phyloP scores from a whole-genome alignment of 2,329 filamentous ascomycete species.

The Tolypocladium cylindrosporum region DNA sequence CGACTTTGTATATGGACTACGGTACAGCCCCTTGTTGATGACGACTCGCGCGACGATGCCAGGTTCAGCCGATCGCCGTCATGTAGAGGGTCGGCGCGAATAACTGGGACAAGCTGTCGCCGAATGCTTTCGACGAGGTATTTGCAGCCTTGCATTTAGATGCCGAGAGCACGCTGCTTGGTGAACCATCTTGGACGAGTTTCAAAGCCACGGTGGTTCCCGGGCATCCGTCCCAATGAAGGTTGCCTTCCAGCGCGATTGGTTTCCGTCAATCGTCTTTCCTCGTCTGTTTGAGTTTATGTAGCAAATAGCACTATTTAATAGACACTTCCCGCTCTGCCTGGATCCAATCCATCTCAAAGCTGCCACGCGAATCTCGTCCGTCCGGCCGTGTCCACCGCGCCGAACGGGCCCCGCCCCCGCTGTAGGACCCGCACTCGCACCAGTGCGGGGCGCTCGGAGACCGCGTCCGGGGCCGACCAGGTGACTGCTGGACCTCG shows the following conservation, averaged over 20 bases:
- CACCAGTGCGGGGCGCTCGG: not conserved
- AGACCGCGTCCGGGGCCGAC: not conserved
- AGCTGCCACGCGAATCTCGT: not conserved
- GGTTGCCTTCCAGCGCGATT: too few species aligned
- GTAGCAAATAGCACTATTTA: too few species aligned
- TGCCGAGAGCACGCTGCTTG: not conserved
- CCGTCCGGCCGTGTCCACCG: not conserved
- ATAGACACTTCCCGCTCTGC: too few species aligned
- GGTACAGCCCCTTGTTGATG: not conserved
- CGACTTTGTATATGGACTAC: not conserved
- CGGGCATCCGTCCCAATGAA: too few species aligned
- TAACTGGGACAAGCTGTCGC: not conserved
- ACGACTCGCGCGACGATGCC: not conserved
- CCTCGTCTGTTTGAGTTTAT: not conserved
- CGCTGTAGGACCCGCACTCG: not conserved
- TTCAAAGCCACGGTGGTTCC: not conserved
- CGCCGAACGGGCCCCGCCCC: not conserved
- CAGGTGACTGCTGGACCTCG: not conserved
- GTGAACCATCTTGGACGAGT: not conserved
- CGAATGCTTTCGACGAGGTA: not conserved
- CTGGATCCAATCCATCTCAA: not conserved
- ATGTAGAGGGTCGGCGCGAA: not conserved
- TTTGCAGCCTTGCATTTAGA: not conserved
- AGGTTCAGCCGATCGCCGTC: not conserved
- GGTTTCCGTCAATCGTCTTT: too few species aligned